Base-by-base conservation (phyloP, 1,284 basidiomycete genomes). In the Puccinia hordei region DNA sequence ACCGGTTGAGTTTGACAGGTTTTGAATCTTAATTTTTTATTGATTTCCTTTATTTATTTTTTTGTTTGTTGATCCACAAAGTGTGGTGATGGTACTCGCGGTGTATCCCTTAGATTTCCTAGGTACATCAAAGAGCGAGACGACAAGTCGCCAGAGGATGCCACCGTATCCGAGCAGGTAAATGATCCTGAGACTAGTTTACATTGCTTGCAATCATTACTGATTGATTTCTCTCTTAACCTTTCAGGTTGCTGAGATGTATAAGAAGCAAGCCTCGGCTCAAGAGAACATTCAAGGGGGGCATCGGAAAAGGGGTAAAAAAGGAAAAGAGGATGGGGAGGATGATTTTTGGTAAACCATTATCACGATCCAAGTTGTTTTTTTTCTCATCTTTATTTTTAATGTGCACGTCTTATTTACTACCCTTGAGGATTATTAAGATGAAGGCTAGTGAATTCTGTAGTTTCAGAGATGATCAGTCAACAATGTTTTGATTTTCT, bases 101-200 rank as follows among this genome's bases (percentile, higher is more conserved):
- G 76, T 41, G 63, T 79, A 0, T 79, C 76, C 6, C 59, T 79
- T 17, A 35, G 87, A 9, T 87, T 87, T 78, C 87, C 87, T 22
- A 82, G 87, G 27, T 81, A 73, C 51, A 81, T 81, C 33, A 73
- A 61, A 24, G 53, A 74, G 33, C 19, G 79, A 49, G 79, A 81
- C 35, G 79, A 81, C 33, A 81, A 81, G 65, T 9, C 35, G 8
- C n/a, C 53, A 15, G 79, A 81, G 33, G 79, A 81, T 61, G 79
- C 71, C 0, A 81, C 72, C 17, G 38, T 15, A 44, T 72, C 79
- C 53, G 79, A 81, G 35, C 72, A 81, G 41, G 76, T 79, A n/a
- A n/a, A n/a, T n/a, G n/a, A n/a, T n/a, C n/a, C n/a, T n/a, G n/a
- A n/a, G n/a, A n/a, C n/a, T n/a, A n/a, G n/a, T n/a, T n/a, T n/a